These are phyloP conservation scores for Parasitella parasitica DNA, from an alignment of 371 early-diverging fungal genomes.

Conservation along the genomic window DNA sequence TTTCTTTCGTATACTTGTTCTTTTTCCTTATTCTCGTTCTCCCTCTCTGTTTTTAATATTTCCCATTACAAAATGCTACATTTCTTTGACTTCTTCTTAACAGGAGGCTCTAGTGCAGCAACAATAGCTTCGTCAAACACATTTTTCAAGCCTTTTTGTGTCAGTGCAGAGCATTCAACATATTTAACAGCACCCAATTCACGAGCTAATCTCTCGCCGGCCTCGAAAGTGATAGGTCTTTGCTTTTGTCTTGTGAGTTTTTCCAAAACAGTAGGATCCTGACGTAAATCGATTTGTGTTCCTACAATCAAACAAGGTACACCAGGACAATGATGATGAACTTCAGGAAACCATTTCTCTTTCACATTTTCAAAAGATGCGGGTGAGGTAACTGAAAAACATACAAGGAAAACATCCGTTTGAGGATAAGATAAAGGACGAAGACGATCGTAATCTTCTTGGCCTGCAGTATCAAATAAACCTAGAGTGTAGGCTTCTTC, in stretches of 20 bases:
- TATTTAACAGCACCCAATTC: slow-evolving; percentile 97
- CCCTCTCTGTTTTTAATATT: neutral
- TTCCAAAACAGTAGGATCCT: slow-evolving; percentile 80
- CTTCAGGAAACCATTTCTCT: slow-evolving; percentile 91
- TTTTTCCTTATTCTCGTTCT: neutral
- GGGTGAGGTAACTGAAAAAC: slow-evolving; percentile 93
- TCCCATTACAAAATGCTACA: slow-evolving; percentile 68
- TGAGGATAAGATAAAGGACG: slow-evolving; percentile 96
- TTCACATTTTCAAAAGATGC: slow-evolving; percentile 92
- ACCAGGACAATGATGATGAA: slow-evolving; percentile 96
- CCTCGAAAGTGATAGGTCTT: slow-evolving; percentile 79
- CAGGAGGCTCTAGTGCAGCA: slow-evolving; percentile 94
- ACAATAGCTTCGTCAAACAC: slow-evolving; percentile 99
- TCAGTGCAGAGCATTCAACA: slow-evolving; percentile 97
- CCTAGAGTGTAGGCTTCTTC: slow-evolving; percentile 90
- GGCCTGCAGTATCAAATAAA: slow-evolving; percentile 95
- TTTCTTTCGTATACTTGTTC: neutral
- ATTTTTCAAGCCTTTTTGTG: slow-evolving; percentile 95
- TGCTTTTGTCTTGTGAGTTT: slow-evolving; percentile 84
- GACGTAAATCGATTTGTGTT: slow-evolving; percentile 95
- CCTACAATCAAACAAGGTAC: slow-evolving; percentile 97
- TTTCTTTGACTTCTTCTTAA: slow-evolving; percentile 77
- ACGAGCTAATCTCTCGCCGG: slow-evolving; percentile 85
- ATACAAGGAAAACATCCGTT: slow-evolving; percentile 94
- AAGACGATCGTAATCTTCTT: slow-evolving; percentile 98